These are phyloP conservation scores for Colletotrichum eleusines DNA, from an alignment of 2,329 filamentous ascomycete genomes.

Conservation along the genomic window DNA sequence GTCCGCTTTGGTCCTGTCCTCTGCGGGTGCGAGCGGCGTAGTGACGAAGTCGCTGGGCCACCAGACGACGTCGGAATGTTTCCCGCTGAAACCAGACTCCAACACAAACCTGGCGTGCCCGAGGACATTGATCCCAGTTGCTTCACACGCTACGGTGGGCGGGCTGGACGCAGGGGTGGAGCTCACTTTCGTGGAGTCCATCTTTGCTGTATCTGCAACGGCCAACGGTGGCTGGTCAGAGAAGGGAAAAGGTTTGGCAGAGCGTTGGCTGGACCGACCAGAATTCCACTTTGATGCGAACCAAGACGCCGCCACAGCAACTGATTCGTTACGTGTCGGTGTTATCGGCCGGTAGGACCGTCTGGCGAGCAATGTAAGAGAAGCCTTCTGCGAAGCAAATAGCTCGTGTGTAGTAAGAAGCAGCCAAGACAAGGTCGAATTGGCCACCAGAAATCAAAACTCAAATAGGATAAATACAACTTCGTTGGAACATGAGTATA, in stretches of 20 bases:
- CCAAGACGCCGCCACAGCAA: background rate
- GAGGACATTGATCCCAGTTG: slow-evolving; percentile 43
- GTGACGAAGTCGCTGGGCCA: background rate
- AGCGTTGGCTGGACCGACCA: slow-evolving; percentile 27
- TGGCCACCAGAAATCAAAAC: background rate
- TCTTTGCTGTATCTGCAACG: slow-evolving; percentile 33
- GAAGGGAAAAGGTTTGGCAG: background rate
- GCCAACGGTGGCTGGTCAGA: background rate
- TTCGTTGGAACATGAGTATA: background rate
- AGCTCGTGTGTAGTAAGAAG: background rate
- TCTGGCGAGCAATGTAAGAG: background rate
- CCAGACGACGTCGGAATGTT: background rate
- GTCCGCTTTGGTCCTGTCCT: slow-evolving; percentile 24
- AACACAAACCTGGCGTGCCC: slow-evolving; percentile 46
- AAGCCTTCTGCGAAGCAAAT: background rate
- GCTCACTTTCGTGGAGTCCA: slow-evolving; percentile 20
- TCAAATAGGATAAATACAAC: background rate
- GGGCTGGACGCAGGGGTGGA: background rate
- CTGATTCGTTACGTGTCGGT: background rate
- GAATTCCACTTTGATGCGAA: background rate
- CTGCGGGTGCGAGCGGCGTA: slow-evolving; percentile 8
- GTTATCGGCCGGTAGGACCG: no score
- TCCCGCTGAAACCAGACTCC: slow-evolving; percentile 45
- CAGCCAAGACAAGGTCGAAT: accelerated
- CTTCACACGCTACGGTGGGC: background rate